A percentile compares a stretch with the other conserved stretches of the same genome.
Conservation (phyloP, 164 flowering plant species). For the Platanus orientalis region DNA sequence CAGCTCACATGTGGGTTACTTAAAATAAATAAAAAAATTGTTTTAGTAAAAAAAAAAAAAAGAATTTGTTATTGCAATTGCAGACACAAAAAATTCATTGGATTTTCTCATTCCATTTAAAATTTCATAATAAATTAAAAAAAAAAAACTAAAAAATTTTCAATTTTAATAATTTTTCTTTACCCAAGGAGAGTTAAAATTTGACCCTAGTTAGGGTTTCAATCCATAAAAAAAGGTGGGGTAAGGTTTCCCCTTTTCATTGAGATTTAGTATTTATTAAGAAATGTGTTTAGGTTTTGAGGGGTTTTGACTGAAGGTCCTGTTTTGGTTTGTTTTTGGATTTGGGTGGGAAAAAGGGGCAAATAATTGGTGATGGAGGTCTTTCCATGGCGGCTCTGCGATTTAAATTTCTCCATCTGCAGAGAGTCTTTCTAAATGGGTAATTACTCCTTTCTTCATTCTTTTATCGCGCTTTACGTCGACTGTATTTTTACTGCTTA, state of each 20-base stretch:
- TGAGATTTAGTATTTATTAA: slow-evolving; percentile 5
- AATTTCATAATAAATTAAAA: too few species aligned
- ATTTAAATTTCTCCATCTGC: slow-evolving; percentile 26
- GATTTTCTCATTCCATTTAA: not conserved
- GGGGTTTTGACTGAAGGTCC: slow-evolving; percentile 27
- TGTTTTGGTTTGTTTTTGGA: slow-evolving; percentile 25
- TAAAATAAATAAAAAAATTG: not conserved
- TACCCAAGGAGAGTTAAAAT: slow-evolving; percentile 21
- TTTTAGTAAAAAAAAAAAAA: not conserved
- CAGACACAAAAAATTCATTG: not conserved
- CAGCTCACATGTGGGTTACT: slow-evolving; percentile 7
- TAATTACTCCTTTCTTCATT: slow-evolving; percentile 6
- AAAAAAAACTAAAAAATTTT: not conserved
- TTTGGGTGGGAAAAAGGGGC: slow-evolving; percentile 26
- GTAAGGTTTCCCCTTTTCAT: slow-evolving; percentile 12
- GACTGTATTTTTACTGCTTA: slow-evolving; percentile 10
- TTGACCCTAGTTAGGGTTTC: slow-evolving; percentile 34
- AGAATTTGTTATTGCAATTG: not conserved
- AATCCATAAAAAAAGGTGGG: slow-evolving; percentile 8
- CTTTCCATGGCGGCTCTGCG: slow-evolving; percentile 31
- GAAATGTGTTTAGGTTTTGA: slow-evolving; percentile 8
- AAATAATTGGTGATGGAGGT: slow-evolving; percentile 22
- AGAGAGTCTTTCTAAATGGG: slow-evolving; percentile 14
- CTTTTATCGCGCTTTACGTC: not conserved
- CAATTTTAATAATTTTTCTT: slow-evolving; percentile 1